A percentile compares a stretch with the other conserved stretches of the same genome.
Evolutionary conservation across 2,329 filamentous ascomycete species (phyloP).

Genomic region (Penicillium sp.): DNA sequence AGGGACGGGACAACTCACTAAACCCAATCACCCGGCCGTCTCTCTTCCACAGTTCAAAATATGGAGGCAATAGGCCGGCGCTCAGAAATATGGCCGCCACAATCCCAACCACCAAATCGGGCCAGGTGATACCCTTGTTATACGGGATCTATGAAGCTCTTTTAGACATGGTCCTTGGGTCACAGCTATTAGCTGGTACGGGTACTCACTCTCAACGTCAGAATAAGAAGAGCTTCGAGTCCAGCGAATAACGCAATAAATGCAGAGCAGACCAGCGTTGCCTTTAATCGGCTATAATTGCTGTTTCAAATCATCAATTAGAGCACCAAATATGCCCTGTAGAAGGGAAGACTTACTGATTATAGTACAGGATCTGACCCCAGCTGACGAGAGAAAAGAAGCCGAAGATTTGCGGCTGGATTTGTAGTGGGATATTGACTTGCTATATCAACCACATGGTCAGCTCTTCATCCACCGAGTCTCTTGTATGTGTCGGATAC

Average conservation of each 20-base stretch:
- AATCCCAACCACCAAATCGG: slow-evolving; percentile 57
- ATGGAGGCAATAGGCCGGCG: slow-evolving; percentile 58
- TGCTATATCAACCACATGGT: slow-evolving; percentile 36
- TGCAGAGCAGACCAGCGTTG: slow-evolving; percentile 41
- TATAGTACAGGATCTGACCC: slow-evolving; percentile 54
- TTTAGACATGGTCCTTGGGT: background rate
- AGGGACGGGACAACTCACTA: slow-evolving; percentile 39
- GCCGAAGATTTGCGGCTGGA: slow-evolving; percentile 56
- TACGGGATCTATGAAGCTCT: slow-evolving; percentile 48
- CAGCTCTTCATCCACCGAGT: background rate
- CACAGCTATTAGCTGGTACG: background rate
- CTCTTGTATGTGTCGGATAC: background rate
- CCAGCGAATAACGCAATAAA: slow-evolving; percentile 51
- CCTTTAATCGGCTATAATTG: slow-evolving; percentile 47
- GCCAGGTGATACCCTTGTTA: slow-evolving; percentile 52
- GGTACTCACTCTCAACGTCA: slow-evolving; percentile 53
- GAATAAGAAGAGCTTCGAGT: slow-evolving; percentile 56
- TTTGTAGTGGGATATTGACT: slow-evolving; percentile 55
- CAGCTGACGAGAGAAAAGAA: slow-evolving; percentile 51
- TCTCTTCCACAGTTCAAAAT: slow-evolving; percentile 62
- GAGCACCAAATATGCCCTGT: background rate
- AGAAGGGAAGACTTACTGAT: slow-evolving; percentile 37
- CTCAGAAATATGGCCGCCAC: slow-evolving; percentile 58
- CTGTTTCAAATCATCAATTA: slow-evolving; percentile 17
- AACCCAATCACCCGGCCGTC: slow-evolving; percentile 61